Percentiles rank a stretch among this genome's conserved stretches.
Evolutionary conservation across 108 stramenopile genomes (phyloP).

Genomic region (Cyclotella cryptica): DNA sequence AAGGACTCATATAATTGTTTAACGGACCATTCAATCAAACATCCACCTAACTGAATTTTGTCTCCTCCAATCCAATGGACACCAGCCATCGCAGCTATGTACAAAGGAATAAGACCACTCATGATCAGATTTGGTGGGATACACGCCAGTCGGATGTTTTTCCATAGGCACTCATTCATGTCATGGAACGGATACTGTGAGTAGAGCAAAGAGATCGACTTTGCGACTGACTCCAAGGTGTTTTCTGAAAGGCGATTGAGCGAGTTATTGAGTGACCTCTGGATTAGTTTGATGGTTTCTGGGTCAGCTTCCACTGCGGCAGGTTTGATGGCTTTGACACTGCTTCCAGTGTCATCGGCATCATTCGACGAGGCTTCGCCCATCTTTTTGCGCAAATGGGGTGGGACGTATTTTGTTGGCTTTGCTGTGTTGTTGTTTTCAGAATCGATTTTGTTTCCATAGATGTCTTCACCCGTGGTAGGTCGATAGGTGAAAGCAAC

Average conservation of each 20-base stretch:
- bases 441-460: conserved; percentile 81
- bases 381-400: conserved; percentile 71
- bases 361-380: conserved; percentile 30
- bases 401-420: conserved; percentile 83
- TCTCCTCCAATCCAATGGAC: conserved; percentile 86
- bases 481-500: conserved; percentile 84
- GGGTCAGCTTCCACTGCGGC: conserved; percentile 28
- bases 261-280: conserved; percentile 82
- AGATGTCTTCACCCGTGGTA: conserved; percentile 91
- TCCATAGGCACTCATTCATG: conserved; percentile 80
- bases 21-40: conserved; percentile 69
- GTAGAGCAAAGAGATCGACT: conserved; percentile 66
- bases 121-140: conserved; percentile 71
- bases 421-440: conserved; percentile 9
- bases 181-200: conserved; percentile 62
- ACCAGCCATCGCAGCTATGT: conserved; percentile 76
- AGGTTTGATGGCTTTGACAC: background rate
- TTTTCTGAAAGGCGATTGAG: conserved; percentile 94
- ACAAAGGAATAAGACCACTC: conserved; percentile 85
- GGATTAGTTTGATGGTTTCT: conserved; percentile 54
- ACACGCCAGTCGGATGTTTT: conserved; percentile 72
- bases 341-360: conserved; percentile 7
- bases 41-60: conserved; percentile 76
- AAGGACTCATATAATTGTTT: conserved; percentile 48
- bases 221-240: conserved; percentile 85